These are phyloP conservation scores for Coprinopsis strossmayeri DNA, from an alignment of 768 basidiomycete species.

Conservation along the genomic window DNA sequence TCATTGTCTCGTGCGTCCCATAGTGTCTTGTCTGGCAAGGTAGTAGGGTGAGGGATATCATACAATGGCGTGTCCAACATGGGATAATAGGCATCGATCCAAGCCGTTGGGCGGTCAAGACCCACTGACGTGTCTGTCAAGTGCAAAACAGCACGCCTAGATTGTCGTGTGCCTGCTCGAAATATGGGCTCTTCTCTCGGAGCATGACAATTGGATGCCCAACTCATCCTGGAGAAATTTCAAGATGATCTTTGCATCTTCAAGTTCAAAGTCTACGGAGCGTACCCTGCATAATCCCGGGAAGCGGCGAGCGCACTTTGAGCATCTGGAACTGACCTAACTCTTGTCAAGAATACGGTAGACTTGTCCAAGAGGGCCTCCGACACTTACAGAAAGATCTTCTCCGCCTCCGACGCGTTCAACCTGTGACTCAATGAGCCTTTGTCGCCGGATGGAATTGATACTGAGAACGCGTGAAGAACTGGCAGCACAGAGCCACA, in stretches of 20 bases:
- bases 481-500: too few relatives aligned
- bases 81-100: slow-evolving; percentile 89
- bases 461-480: too few relatives aligned
- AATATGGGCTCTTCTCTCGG: slow-evolving; percentile 54
- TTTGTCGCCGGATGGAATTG: too few relatives aligned
- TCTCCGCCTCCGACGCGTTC: too few relatives aligned
- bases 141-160: slow-evolving; percentile 59
- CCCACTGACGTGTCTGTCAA: slow-evolving; percentile 36
- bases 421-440: too few relatives aligned
- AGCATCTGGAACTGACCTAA: slow-evolving; percentile 1
- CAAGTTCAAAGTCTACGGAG: slow-evolving; percentile 45
- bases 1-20: slow-evolving; percentile 72
- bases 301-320: slow-evolving; percentile 51
- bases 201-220: slow-evolving; percentile 36
- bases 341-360: too few relatives aligned
- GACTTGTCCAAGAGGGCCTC: too few relatives aligned
- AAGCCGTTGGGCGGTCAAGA: slow-evolving; percentile 46
- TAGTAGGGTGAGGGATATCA: slow-evolving; percentile 71
- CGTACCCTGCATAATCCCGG: slow-evolving; percentile 52
- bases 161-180: slow-evolving; percentile 60
- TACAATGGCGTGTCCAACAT: slow-evolving; percentile 75
- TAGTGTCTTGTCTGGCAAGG: slow-evolving; percentile 51
- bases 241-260: slow-evolving; percentile 62
- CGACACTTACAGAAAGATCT: too few relatives aligned
- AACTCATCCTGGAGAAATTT: slow-evolving; percentile 62